These are phyloP conservation scores for Quercus bicolor DNA, from an alignment of 306 rosid species.

Conservation along the genomic window DNA sequence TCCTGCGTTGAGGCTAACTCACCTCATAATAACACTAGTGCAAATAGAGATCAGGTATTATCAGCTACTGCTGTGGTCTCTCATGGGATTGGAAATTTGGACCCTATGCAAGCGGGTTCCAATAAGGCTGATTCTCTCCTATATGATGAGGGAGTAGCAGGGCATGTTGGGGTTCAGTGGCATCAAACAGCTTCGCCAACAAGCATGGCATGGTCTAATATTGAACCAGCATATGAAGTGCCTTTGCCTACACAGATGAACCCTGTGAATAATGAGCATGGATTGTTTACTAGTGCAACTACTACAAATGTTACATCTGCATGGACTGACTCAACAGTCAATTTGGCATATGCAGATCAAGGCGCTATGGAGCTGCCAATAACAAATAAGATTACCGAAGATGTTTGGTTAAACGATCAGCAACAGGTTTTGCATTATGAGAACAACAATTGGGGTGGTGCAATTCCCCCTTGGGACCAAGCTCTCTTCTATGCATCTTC, in stretches of 20 bases:
- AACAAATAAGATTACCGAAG: slow-evolving; percentile 22
- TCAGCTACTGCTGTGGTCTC: neutral
- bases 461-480: slow-evolving; percentile 39
- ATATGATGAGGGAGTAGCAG: neutral
- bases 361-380: slow-evolving; percentile 4
- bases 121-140: slow-evolving; percentile 14
- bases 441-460: slow-evolving; percentile 32
- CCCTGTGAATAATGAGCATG: slow-evolving; percentile 19
- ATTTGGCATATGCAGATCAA: slow-evolving; percentile 19
- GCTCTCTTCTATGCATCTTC: slow-evolving; percentile 36
- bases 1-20: slow-evolving; percentile 20
- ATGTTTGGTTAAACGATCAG: slow-evolving; percentile 26
- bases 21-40: slow-evolving; percentile 8
- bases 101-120: slow-evolving; percentile 16
- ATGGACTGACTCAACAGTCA: slow-evolving; percentile 13
- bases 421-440: slow-evolving; percentile 36
- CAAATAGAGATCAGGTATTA: slow-evolving; percentile 16
- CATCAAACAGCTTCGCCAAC: slow-evolving; percentile 22
- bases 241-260: slow-evolving; percentile 32
- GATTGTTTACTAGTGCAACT: slow-evolving; percentile 9
- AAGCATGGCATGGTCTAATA: slow-evolving; percentile 25
- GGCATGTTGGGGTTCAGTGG: slow-evolving; percentile 15
- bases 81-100: slow-evolving; percentile 1
- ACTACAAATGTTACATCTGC: neutral
- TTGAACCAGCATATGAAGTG: slow-evolving; percentile 26